These are phyloP conservation scores for Novymonas esmeraldas DNA, from an alignment of 208 protist species.

Conservation along the genomic window DNA sequence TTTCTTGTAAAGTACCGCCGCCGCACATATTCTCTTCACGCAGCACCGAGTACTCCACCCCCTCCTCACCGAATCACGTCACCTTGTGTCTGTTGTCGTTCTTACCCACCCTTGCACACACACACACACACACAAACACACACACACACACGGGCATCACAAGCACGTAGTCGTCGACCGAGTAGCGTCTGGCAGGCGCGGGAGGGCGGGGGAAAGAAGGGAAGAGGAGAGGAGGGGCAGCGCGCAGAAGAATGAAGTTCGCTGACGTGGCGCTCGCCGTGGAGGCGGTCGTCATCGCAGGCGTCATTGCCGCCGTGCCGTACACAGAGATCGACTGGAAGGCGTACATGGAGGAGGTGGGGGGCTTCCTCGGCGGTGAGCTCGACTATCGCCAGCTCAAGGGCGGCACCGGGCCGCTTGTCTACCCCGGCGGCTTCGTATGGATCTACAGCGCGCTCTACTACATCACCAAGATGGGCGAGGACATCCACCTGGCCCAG, in stretches of 20 bases:
- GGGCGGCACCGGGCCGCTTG: slow-evolving; percentile 83
- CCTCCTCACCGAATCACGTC: too few relatives aligned
- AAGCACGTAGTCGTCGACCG: too few relatives aligned
- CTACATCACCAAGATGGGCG: slow-evolving; percentile 73
- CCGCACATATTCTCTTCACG: too few relatives aligned
- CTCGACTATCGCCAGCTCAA: slow-evolving; percentile 80
- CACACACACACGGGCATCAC: too few relatives aligned
- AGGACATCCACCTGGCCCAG: slow-evolving; percentile 69
- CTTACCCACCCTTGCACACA: not conserved
- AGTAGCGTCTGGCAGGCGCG: too few relatives aligned
- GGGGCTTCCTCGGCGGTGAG: slow-evolving; percentile 71
- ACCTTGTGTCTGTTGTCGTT: too few relatives aligned
- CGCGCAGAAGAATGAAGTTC: slow-evolving; percentile 34
- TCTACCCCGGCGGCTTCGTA: slow-evolving; percentile 92
- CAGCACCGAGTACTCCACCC: too few relatives aligned
- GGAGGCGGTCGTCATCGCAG: slow-evolving; percentile 42
- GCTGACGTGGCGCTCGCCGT: slow-evolving; percentile 19
- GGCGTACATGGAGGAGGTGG: slow-evolving; percentile 92
- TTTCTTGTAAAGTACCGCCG: not conserved
- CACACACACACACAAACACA: not conserved
- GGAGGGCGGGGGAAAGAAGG: too few relatives aligned
- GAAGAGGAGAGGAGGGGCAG: not conserved
- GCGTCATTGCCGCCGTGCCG: slow-evolving; percentile 41
- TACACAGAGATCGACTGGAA: slow-evolving; percentile 93
- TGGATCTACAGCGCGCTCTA: slow-evolving; percentile 86